These are phyloP conservation scores for Apiotrichum porosum DNA, from an alignment of 1,284 basidiomycete genomes.

Conservation along the genomic window DNA sequence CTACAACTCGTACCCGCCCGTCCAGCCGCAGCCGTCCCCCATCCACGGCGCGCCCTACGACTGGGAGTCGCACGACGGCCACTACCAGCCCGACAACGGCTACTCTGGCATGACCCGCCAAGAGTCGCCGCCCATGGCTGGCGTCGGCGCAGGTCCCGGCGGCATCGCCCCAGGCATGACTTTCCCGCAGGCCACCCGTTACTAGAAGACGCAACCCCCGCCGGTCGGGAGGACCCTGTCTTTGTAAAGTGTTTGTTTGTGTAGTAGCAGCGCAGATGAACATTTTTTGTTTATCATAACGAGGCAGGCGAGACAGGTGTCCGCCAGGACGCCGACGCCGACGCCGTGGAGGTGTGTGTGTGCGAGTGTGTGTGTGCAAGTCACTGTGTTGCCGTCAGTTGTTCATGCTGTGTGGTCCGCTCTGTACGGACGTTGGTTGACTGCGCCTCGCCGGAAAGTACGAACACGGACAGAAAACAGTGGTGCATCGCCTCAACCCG, in stretches of 20 bases:
- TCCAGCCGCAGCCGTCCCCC: constrained; percentile 20
- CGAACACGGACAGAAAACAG: too few relatives aligned
- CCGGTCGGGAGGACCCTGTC: constrained; percentile 1
- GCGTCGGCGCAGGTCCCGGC: constrained; percentile 1
- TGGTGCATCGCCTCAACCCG: too few relatives aligned
- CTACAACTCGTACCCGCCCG: constrained; percentile 31
- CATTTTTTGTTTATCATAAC: not conserved
- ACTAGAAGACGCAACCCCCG: constrained; percentile 1
- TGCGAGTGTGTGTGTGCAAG: too few relatives aligned
- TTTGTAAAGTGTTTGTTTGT: constrained; percentile 3
- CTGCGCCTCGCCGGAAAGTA: too few relatives aligned
- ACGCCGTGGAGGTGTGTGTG: not conserved
- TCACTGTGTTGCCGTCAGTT: too few relatives aligned
- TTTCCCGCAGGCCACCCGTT: constrained; percentile 4
- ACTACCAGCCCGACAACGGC: not conserved
- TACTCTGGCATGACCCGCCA: constrained; percentile 18
- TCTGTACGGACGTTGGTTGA: too few relatives aligned
- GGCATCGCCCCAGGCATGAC: not conserved
- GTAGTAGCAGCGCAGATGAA: constrained; percentile 5
- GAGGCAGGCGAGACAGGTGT: too few relatives aligned
- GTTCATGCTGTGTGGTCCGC: too few relatives aligned
- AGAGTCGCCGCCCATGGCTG: constrained; percentile 16
- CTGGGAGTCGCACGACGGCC: constrained; percentile 10
- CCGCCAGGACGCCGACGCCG: too few relatives aligned
- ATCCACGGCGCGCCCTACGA: constrained; percentile 17